Conservation (phyloP, 2,329 filamentous ascomycete genomes). For the Teratosphaeria epicoccoides region DNA sequence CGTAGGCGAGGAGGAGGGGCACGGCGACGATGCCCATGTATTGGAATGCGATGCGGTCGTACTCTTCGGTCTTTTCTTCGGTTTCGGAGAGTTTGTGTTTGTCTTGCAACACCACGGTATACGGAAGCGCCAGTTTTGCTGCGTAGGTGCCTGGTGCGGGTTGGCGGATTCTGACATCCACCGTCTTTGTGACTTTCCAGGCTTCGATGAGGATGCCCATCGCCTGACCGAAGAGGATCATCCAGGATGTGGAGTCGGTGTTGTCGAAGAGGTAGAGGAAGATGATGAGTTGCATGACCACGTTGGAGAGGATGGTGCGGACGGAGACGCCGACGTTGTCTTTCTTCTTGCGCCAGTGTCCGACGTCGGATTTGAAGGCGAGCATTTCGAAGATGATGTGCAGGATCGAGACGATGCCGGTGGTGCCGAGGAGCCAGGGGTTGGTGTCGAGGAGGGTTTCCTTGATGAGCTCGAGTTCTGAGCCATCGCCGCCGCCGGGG, state of each 20-base stretch:
- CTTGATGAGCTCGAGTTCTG: constrained; percentile 95
- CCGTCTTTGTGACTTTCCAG: constrained; percentile 96
- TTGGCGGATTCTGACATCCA: constrained; percentile 72
- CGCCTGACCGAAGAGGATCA: constrained; percentile 91
- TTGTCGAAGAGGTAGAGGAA: constrained; percentile 97
- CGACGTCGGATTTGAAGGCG: constrained; percentile 93
- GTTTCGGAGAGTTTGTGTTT: constrained; percentile 93
- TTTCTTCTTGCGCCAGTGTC: constrained; percentile 99
- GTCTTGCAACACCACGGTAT: constrained; percentile 77
- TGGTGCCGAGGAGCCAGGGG: constrained; percentile 76
- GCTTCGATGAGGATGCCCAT: constrained; percentile 68
- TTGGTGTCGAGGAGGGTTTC: constrained; percentile 91
- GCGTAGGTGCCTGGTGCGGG: constrained; percentile 52
- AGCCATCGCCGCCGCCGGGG: constrained; percentile 68
- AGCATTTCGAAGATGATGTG: constrained; percentile 94
- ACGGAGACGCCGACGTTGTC: constrained; percentile 95
- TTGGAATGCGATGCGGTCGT: constrained; percentile 93
- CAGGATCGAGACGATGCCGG: constrained; percentile 70
- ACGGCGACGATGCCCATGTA: constrained; percentile 92
- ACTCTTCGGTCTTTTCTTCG: constrained; percentile 96
- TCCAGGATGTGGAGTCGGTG: constrained; percentile 95
- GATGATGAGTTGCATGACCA: constrained; percentile 93
- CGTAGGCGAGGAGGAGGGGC: constrained; percentile 80
- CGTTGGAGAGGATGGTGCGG: constrained; percentile 89
- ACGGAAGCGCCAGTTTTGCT: constrained; percentile 43